Evolutionary conservation across 371 early-diverging fungal species (phyloP), one percentile per base, ranked within the genome.

Genomic region (Parasitella parasitica): DNA sequence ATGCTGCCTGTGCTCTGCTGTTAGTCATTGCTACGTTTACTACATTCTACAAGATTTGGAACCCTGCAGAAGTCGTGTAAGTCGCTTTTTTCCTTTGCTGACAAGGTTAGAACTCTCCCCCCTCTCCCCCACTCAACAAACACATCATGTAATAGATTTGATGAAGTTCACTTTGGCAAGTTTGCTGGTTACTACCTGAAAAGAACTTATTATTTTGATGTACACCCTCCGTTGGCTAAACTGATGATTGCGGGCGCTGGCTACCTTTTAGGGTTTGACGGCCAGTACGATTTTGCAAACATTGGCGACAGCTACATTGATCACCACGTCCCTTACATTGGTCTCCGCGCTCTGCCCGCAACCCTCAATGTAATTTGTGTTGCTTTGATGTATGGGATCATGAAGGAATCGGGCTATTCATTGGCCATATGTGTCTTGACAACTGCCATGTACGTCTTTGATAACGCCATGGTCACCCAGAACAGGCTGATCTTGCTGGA

Each of bases 151-250:
- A 36, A 9, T 28, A 87, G 88, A 2, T 89, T 88, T 68, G 88
- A 89, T 78, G 99, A 99, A 78, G 99, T 99, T 16, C 99, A 99
- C 75, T 99, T 99, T 88, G 99, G 99, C 53, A 99, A 99, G 75
- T 99, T 99, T 83, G 94, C 98, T 12, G 88, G 91, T 15, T 96
- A 91, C 78, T 99, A 99, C 69, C 71, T 99, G 35, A 84, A 89
- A 11, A 77, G 97, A 26, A 85, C 89, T 46, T 99, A 97, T 81
- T 99, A 91, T 77, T 99, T 99, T 82, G 99, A 99, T 75, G 99
- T 99, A 15, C 99, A 99, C 71, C 99, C 99, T 35, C 99, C 99
- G 4, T 84, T 99, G 38, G 99, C 99, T 22, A 99, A 99, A 75
- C 69, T 99, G 78, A 81, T 99, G 73, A 78, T 98, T 15, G 99